These are phyloP conservation scores for Annulohypoxylon stygium DNA, from an alignment of 495 filamentous ascomycete species.

Conservation along the genomic window DNA sequence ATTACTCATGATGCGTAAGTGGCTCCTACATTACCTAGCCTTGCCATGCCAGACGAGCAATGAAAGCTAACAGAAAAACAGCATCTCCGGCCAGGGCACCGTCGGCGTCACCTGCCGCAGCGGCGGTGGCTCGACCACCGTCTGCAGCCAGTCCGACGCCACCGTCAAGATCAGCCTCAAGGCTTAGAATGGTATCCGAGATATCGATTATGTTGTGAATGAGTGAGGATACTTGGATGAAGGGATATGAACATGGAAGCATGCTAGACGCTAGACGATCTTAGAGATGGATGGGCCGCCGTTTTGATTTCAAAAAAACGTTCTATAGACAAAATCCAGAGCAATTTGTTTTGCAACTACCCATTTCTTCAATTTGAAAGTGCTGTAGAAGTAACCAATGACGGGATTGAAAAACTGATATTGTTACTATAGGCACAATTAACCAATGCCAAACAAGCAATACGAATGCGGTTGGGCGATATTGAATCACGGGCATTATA, in stretches of 20 bases:
- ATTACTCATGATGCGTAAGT: slow-evolving; percentile 34
- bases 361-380: background rate
- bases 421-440: no score
- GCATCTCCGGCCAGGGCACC: slow-evolving; percentile 18
- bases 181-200: background rate
- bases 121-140: slow-evolving; percentile 19
- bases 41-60: no score
- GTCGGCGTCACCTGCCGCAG: slow-evolving; percentile 26
- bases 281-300: background rate
- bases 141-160: slow-evolving; percentile 24
- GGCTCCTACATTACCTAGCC: no score
- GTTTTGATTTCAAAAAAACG: background rate
- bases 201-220: background rate
- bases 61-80: slow-evolving; percentile 17
- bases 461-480: background rate
- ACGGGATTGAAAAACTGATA: no score
- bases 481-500: background rate
- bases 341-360: background rate
- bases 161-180: slow-evolving; percentile 14
- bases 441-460: no score
- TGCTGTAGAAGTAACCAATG: no score
- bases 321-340: slow-evolving; percentile 9
- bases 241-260: background rate
- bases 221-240: background rate
- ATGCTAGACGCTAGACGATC: background rate